Evolutionary conservation across 1,139 yeast species (phyloP), one percentile per base, ranked within the genome.

Genomic region (Hansenula anomala): DNA sequence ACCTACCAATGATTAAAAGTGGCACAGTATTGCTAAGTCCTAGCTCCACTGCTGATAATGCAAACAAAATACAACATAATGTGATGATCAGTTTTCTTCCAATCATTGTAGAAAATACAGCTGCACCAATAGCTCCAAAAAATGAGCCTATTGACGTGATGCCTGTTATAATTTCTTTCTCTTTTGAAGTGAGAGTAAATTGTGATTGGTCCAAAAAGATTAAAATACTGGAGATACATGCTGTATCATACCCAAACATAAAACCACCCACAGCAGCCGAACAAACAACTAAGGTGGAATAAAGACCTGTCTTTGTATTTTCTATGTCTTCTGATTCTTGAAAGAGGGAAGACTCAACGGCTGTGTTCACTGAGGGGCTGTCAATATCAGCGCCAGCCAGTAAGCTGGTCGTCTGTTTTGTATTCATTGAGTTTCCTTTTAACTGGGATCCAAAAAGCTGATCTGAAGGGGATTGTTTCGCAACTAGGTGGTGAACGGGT

Each of bases 221-320:
- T 31, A 71, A 48, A 14, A 66, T 67, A n/a, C 69, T 67, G 12
- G 70, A 61, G 13, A 66, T 64, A 17, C 68, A 62, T 4, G 71
- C 71, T 2, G 71, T 67, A 39, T 66, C 70, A 44, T 66, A 67
- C 2, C 73, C 73, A 48, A 66, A 66, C 42, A 66, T 52, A 27
- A 66, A 50, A 2, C 71, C 70, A 27, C 70, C 69, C 18, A 66
- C 54, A 3, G 57, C 54, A 5, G 56, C 45, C 14, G 54, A 43
- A 16, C 43, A 28, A 3, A 52, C 58, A 4, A 51, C 52, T 10
- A 54, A 36, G 1, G 43, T 36, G 5, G 47, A 42, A 34, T 39
- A 53, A 12, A 23, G 12, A 2, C 57, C 56, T 2, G 44, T 33
- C 30, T 36, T 38, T 0, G 67, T 61, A 7, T 59, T 50, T 30